These are phyloP conservation scores for Linderina pennispora DNA, from an alignment of 192 early-diverging fungal species.

Conservation along the genomic window DNA sequence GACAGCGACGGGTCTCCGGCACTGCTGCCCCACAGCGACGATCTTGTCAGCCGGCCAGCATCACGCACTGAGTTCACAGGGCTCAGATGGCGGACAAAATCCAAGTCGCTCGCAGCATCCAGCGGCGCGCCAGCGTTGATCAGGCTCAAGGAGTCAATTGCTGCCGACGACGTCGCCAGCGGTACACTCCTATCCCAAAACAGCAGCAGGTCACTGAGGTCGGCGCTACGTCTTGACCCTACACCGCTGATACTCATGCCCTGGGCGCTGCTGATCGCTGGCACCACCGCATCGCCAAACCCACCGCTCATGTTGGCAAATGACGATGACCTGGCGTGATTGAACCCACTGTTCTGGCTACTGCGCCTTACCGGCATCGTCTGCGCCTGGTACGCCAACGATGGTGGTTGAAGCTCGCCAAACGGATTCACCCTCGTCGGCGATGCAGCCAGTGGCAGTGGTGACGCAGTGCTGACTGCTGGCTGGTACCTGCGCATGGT, in stretches of 20 bases:
- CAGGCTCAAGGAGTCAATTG: constrained; percentile 8
- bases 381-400: no score
- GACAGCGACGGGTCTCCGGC: constrained; percentile 9
- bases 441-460: no score
- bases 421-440: no score
- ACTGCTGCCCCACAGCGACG: constrained; percentile 7
- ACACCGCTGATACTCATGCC: not conserved
- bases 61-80: not conserved
- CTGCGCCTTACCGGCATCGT: no score
- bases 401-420: no score
- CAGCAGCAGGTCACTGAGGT: constrained; percentile 18
- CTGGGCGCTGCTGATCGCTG: not conserved
- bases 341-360: no score
- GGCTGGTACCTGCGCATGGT: no score
- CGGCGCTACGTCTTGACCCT: constrained; percentile 15
- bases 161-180: not conserved
- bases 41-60: constrained; percentile 1
- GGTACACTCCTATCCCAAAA: constrained; percentile 10
- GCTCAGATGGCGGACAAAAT: not conserved
- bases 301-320: constrained; percentile 2
- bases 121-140: no score
- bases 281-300: not conserved
- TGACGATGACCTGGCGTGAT: constrained; percentile 4
- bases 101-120: no score
- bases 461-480: no score